These are phyloP conservation scores for Solanum tacnaense DNA, from an alignment of 257 asterid genomes.

Conservation along the genomic window DNA sequence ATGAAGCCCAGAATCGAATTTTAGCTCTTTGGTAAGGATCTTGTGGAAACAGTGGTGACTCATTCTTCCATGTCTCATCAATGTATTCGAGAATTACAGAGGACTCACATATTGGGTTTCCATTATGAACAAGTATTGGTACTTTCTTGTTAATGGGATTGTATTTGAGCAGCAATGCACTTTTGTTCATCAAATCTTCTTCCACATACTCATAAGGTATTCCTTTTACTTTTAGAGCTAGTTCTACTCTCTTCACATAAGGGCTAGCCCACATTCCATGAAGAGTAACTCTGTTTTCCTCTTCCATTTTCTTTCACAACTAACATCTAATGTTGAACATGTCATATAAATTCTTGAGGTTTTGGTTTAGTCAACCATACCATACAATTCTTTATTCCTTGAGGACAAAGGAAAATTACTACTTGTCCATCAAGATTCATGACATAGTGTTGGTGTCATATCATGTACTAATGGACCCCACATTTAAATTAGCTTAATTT, in stretches of 20 bases:
- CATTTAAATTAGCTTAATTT: too few species aligned
- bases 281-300: slow-evolving; percentile 19
- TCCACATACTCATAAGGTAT: slow-evolving; percentile 18
- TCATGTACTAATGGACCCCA: too few species aligned
- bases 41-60: not conserved
- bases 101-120: slow-evolving; percentile 13
- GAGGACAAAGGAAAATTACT: not conserved
- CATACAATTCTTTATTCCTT: not conserved
- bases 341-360: not conserved
- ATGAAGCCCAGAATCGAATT: slow-evolving; percentile 20
- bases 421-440: not conserved
- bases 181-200: not conserved
- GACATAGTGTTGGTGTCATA: not conserved
- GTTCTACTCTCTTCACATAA: slow-evolving; percentile 27
- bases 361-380: not conserved
- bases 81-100: not conserved
- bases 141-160: slow-evolving; percentile 35
- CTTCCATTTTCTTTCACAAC: slow-evolving; percentile 10
- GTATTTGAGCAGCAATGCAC: slow-evolving; percentile 8
- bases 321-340: not conserved
- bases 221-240: slow-evolving; percentile 39
- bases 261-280: slow-evolving; percentile 32
- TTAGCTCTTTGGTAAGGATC: not conserved
- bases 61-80: not conserved
- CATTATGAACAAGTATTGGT: slow-evolving; percentile 30